Conservation (phyloP, 2,329 filamentous ascomycete species). For the Pseudogymnoascus sp. region DNA sequence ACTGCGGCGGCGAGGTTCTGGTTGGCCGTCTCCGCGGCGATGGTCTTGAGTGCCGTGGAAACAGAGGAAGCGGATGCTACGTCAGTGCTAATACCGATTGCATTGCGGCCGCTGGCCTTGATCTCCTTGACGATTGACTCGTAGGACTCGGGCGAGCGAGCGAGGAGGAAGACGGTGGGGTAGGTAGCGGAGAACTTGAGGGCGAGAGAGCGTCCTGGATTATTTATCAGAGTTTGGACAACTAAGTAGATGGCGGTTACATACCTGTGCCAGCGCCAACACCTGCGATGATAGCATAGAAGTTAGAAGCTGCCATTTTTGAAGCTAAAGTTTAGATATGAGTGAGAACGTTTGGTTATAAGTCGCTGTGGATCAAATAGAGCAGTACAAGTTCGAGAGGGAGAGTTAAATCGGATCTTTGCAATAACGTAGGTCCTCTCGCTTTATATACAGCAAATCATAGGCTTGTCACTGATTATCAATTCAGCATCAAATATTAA, state of each 20-base stretch:
- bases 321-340: neutral
- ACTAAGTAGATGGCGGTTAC: neutral
- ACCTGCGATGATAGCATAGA: slow-evolving; percentile 64
- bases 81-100: slow-evolving; percentile 64
- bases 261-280: slow-evolving; percentile 60
- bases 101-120: slow-evolving; percentile 57
- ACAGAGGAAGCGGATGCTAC: slow-evolving; percentile 47
- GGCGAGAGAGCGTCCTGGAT: slow-evolving; percentile 41
- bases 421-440: neutral
- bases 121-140: slow-evolving; percentile 63
- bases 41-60: slow-evolving; percentile 53
- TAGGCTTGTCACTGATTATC: neutral
- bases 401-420: neutral
- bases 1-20: slow-evolving; percentile 56
- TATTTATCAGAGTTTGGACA: neutral
- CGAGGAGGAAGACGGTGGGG: slow-evolving; percentile 62
- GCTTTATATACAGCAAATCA: neutral
- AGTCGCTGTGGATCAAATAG: neutral
- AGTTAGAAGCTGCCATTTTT: slow-evolving; percentile 31
- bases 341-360: neutral
- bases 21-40: slow-evolving; percentile 51
- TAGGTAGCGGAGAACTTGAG: slow-evolving; percentile 57
- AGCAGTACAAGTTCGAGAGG: neutral
- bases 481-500: slow-evolving; percentile 6
- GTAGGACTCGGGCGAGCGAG: slow-evolving; percentile 60